Percentiles rank a stretch among this genome's conserved stretches.
Conservation (phyloP, 495 filamentous ascomycete species). For the Polyplosphaeria fusca region DNA sequence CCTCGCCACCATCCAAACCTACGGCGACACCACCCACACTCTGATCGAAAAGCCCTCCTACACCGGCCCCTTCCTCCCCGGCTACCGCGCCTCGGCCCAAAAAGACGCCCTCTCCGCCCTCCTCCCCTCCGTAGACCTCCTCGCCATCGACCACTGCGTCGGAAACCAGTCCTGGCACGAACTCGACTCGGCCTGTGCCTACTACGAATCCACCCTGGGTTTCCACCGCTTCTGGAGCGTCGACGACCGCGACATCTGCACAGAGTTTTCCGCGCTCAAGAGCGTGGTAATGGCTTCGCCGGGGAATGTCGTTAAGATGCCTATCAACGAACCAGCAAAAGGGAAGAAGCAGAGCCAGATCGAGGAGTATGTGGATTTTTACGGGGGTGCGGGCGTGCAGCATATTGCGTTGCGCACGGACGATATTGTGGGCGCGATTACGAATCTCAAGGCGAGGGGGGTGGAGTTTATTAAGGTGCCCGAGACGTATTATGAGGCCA, state of each 20-base stretch:
- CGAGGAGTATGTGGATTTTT: slow-evolving; percentile 88
- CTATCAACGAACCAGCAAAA: slow-evolving; percentile 89
- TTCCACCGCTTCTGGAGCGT: slow-evolving; percentile 96
- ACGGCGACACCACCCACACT: slow-evolving; percentile 89
- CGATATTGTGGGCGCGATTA: slow-evolving; percentile 73
- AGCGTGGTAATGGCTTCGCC: slow-evolving; percentile 82
- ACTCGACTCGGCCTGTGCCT: slow-evolving; percentile 80
- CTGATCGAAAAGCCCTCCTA: slow-evolving; percentile 68
- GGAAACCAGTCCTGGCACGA: slow-evolving; percentile 90
- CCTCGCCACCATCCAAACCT: slow-evolving; percentile 76
- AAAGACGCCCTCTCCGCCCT: slow-evolving; percentile 49
- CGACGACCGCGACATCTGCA: slow-evolving; percentile 82
- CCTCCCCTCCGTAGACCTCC: slow-evolving; percentile 61
- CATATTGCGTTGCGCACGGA: slow-evolving; percentile 80
- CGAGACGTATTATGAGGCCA: slow-evolving; percentile 73
- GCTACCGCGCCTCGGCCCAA: slow-evolving; percentile 53
- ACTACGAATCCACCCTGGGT: slow-evolving; percentile 80
- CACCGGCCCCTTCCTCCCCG: slow-evolving; percentile 73
- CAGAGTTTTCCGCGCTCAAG: slow-evolving; percentile 80
- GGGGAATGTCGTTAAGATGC: slow-evolving; percentile 88
- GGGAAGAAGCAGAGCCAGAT: slow-evolving; percentile 87
- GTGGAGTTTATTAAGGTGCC: slow-evolving; percentile 89
- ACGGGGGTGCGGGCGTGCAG: slow-evolving; percentile 81
- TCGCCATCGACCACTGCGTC: slow-evolving; percentile 85
- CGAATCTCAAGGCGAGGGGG: slow-evolving; percentile 69